Base-by-base conservation (phyloP, 257 asterid species). In the Orobanche coerulescens region DNA sequence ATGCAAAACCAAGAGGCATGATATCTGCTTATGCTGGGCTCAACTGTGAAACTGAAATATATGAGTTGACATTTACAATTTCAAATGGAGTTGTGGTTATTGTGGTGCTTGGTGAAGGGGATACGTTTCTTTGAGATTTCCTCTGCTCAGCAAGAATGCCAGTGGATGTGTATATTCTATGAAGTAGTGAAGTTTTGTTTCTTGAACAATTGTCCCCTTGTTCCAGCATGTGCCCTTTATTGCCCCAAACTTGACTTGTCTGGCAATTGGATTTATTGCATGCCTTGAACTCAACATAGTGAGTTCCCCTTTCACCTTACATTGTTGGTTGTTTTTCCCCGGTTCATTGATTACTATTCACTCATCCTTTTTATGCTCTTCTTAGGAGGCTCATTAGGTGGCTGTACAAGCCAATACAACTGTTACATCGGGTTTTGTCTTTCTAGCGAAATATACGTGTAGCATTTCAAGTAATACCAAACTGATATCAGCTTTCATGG, bases 41-140 rank as follows among this genome's bases (percentile, higher is more conserved):
- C 65, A 40, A 14, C 39, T 26, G 1, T 26, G 31, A 46, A 57
- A 68, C 42, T 60, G 8, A 28, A 28, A 67, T 58, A 30, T 37
- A 54, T 59, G 58, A 39, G 53, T 44, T 24, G 24, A 60, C 52
- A 33, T 58, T 42, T 44, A 36, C 46, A 53, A 55, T 47, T 23
- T 43, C 12, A 37, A n/a, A 36, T 33, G 56, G 36, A 51, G 12
- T 15, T 67, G 13, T 16, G 37, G 43, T 39, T n/a, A 12, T 26
- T 58, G 4, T 40, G 37, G 39, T 18, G 11, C 28, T 42, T 57
- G 28, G 36, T 22, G 11, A 18, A 8, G 22, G 28, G 46, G 25
- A 13, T 13, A 31, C 48, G 26, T 1, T 28, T 5, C 47, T 59
- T 4, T 66, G 64, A 56, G 72, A 61, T 49, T 46, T 62, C 31